Base-by-base conservation (phyloP, 2,329 filamentous ascomycete genomes). In the Fusarium keratoplasticum region DNA sequence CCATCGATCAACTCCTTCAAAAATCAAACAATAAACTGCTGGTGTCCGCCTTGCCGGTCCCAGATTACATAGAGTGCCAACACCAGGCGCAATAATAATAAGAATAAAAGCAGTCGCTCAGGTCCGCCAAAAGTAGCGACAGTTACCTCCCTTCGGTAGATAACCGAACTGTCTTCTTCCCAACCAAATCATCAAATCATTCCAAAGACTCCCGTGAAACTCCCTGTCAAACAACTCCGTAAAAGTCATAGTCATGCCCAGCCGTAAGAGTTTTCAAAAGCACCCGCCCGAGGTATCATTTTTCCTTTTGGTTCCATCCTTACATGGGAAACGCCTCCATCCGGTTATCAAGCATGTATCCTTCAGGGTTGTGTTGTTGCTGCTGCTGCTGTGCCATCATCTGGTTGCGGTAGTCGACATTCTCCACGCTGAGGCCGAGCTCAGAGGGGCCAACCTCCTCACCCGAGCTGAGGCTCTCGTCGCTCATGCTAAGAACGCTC, bases 391-490 rank as follows among this genome's bases (percentile, higher is more conserved):
- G 70, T 38, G 71, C 18, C 36, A 79, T 71, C 67, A 80, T 75
- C 35, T 80, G 78, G 58, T 80, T 80, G 20, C 75, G 75, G 61
- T 81, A 83, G 47, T 83, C 78, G 33, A 80, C 73, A 61, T 80
- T 82, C 35, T 81, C 81, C 52, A 86, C 82, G 62, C 83, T 82
- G 14, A 88, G 76, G 22, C 86, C 84, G 63, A 88, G 74, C 63
- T 88, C 85, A 33, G 83, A 84, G 7, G 86, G 80, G 5, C 83
- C 81, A 29, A 86, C 80, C 57, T 90, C 89, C 55, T 90, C 89
- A 2, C 84, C 85, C 0, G 88, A 89, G 80, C 88, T 89, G 50
- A 90, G 80, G 76, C 88, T 89, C 74, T 90, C 89, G 62, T 90
- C 89, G 70, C 88, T 90, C 55, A 89, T 80, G 76, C 88, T 90